These are phyloP conservation scores for Cercophora scortea DNA, from an alignment of 495 filamentous ascomycete species.

Conservation along the genomic window DNA sequence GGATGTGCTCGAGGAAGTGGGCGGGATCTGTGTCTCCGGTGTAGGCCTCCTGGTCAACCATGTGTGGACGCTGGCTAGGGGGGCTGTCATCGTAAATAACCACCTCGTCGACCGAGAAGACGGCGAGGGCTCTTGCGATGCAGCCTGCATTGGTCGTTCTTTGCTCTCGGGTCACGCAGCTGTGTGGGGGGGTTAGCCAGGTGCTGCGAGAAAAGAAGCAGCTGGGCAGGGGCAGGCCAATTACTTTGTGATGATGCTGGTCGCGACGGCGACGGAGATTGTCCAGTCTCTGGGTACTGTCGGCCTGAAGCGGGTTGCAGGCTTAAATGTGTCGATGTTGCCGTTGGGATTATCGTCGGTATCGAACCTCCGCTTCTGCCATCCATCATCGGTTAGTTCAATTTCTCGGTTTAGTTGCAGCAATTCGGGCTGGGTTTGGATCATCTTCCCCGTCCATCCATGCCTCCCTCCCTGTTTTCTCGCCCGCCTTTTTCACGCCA, in stretches of 20 bases:
- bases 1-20: slow-evolving; percentile 63
- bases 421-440: background rate
- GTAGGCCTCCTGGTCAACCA: slow-evolving; percentile 42
- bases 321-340: slow-evolving; percentile 6
- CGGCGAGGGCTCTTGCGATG: slow-evolving; percentile 63
- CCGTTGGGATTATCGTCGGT: slow-evolving; percentile 18
- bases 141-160: slow-evolving; percentile 56
- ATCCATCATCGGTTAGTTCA: background rate
- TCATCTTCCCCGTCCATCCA: too few species aligned
- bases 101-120: slow-evolving; percentile 74
- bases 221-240: slow-evolving; percentile 2
- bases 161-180: slow-evolving; percentile 50
- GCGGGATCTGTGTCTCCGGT: slow-evolving; percentile 58
- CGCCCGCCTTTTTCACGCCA: background rate
- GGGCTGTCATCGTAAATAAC: slow-evolving; percentile 61
- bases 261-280: slow-evolving; percentile 39
- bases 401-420: background rate
- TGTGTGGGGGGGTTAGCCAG: slow-evolving; percentile 8
- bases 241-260: slow-evolving; percentile 42
- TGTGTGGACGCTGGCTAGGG: slow-evolving; percentile 23
- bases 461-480: background rate
- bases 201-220: background rate
- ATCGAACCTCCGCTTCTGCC: slow-evolving; percentile 35
- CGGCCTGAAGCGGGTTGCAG: slow-evolving; percentile 26
- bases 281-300: slow-evolving; percentile 36